Evolutionary conservation across 106 monocot genomes (phyloP), one percentile per base, ranked within the genome.

Genomic region (Dioscorea zingiberensis): DNA sequence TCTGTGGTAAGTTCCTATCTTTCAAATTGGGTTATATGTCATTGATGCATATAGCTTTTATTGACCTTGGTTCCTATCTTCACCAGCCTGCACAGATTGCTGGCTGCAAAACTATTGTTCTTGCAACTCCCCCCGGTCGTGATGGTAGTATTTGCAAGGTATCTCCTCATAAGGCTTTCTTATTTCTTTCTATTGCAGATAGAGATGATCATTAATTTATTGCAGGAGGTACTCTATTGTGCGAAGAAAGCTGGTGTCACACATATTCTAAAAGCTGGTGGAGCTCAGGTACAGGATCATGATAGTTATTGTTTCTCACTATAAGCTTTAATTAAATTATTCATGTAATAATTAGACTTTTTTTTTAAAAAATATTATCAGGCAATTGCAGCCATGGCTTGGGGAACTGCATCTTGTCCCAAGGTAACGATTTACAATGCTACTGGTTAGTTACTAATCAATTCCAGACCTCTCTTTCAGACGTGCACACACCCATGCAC

Each of bases 61-160:
- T 71, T 72, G 47, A 68, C 60, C 6, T 77, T 76, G 59, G 47
- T 71, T 69, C 46, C 25, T 57, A 74, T 44, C 65, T 19, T 77
- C 12, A 55, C 48, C 83, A 98, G 97, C 97, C 92, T 76, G 92
- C 92, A 22, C 89, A 89, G 46, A 98, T 93, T 71, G 97, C 97
- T 59, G 86, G 97, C 25, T 98, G 97, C 78, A 98, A 89, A 75
- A 89, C 83, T 26, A 66, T 98, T 64, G 97, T 93, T 80, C 97
- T 98, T 80, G 97, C 97, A 53, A 92, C 97, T 54, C 92, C 97
- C 16, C 97, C 97, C 54, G 63, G 68, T 32, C 77, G 18, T 69
- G 82, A 86, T 92, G 97, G 97, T 68, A 82, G 75, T 71, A 84
- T 89, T 68, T 98, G 97, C 74, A 92, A 92, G 92, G 97, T 98